Base-by-base conservation (phyloP, 441 rosid genomes). In the Corymbia calophylla region DNA sequence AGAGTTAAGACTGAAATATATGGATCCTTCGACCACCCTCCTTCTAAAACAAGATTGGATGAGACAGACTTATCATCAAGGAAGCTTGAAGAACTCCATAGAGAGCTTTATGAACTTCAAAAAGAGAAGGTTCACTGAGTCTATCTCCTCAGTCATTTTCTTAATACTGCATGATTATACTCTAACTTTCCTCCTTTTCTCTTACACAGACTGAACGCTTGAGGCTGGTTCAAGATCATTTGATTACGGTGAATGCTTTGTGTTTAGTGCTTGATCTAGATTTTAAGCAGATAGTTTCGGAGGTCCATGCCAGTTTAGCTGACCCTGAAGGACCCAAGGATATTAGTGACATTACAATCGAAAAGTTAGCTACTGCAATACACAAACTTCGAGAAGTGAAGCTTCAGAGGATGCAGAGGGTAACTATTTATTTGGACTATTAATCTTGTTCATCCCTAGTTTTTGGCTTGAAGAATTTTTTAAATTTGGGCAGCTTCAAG, bases 391-490 rank as follows among this genome's bases (percentile, higher is more conserved):
- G 96, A 87, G 97, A 95, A 91, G 93, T 94, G 89, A 98, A 98
- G 94, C 91, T 97, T 89, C 97, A 97, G 91, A 98, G 99, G 93
- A 98, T 98, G 99, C 97, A 97, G 90, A 94, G 91, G 95, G 99
- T 97, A 89, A 91, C 62, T 89, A 68, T 32, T 27, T 49, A 86
- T 88, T 27, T 58, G 16, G 25, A 58, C 51, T 35, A 31, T 70
- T 68, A 51, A 23, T 47, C 56, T 58, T 62, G n/a, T 7, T 54
- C 18, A 23, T 77, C 23, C 49, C 88, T 56, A 58, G 54, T 64
- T 53, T 84, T 85, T 73, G 31, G 54, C 53, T 87, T 89, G 21
- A 53, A 53, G 88, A 88, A 7, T 54, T 64, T 70, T 54, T 85
- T 80, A 49, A 53, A 53, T 53, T 48, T 66, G 89, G 89, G 91